A percentile compares a stretch with the other conserved stretches of the same genome.
These are phyloP conservation scores for Corrigiola litoralis DNA, from an alignment of 179 eudicot species.

Conservation along the genomic window DNA sequence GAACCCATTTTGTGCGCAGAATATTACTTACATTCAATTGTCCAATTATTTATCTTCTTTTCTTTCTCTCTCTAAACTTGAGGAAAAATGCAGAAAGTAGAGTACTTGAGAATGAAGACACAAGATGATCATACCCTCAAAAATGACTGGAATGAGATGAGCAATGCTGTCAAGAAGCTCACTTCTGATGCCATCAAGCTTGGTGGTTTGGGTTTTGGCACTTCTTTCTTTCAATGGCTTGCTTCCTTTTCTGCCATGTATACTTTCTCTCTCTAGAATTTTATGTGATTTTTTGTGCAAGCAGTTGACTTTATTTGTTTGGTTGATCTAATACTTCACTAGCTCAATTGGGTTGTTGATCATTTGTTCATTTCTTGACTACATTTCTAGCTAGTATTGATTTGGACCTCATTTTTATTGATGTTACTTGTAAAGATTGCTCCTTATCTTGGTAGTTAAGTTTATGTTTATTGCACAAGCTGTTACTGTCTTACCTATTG, in stretches of 20 bases:
- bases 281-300: neutral
- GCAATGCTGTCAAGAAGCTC: slow-evolving; percentile 49
- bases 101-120: slow-evolving; percentile 53
- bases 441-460: too few species aligned
- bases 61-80: neutral
- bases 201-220: slow-evolving; percentile 67
- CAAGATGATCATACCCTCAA: slow-evolving; percentile 34
- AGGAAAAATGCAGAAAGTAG: slow-evolving; percentile 34
- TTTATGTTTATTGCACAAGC: too few species aligned
- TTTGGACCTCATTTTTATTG: too few species aligned
- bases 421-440: too few species aligned
- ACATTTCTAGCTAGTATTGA: too few species aligned
- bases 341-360: neutral
- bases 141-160: slow-evolving; percentile 54
- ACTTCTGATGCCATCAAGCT: slow-evolving; percentile 53
- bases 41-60: neutral
- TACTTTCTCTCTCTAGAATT: slow-evolving; percentile 8
- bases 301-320: neutral
- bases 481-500: too few species aligned
- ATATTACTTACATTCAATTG: too few species aligned
- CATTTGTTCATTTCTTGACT: too few species aligned
- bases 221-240: slow-evolving; percentile 75
- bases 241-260: slow-evolving; percentile 89
- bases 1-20: too few species aligned
- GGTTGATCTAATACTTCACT: neutral